These are phyloP conservation scores for Porcisia deanei DNA, from an alignment of 208 protist genomes.

Conservation along the genomic window DNA sequence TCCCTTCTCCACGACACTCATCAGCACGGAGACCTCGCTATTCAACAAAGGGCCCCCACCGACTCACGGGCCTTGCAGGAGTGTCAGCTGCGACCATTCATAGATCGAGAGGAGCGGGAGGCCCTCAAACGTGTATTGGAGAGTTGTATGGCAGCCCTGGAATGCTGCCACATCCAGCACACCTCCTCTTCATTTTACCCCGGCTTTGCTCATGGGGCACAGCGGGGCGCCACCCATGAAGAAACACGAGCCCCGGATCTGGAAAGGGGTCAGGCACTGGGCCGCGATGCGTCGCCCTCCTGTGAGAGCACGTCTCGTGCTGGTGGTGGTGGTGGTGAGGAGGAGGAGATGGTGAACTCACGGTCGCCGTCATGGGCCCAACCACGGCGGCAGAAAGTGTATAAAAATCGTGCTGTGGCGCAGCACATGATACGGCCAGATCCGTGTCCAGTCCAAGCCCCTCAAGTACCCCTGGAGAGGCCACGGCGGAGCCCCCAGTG, in stretches of 20 bases:
- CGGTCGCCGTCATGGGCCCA: neutral
- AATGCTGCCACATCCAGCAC: neutral
- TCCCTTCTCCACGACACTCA: neutral
- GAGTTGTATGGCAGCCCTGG: slow-evolving; percentile 19
- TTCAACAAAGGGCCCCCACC: neutral
- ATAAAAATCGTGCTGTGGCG: too few relatives aligned
- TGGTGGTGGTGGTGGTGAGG: neutral
- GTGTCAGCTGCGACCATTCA: neutral
- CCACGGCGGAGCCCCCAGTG: slow-evolving; percentile 16
- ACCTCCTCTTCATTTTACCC: neutral
- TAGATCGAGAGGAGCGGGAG: slow-evolving; percentile 9
- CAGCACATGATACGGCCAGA: neutral
- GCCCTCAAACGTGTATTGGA: slow-evolving; percentile 11
- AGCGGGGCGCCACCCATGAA: too few relatives aligned
- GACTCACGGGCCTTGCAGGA: neutral
- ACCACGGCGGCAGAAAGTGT: neutral
- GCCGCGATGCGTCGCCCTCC: neutral
- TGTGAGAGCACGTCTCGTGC: neutral
- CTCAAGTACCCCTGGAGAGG: slow-evolving; percentile 7
- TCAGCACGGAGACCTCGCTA: neutral
- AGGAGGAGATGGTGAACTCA: neutral
- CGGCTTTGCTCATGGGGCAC: neutral
- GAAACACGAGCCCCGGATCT: neutral
- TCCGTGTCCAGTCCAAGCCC: neutral
- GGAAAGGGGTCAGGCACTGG: neutral